Evolutionary conservation across 2,329 filamentous ascomycete genomes (phyloP).

Genomic region (Botrytis porri): DNA sequence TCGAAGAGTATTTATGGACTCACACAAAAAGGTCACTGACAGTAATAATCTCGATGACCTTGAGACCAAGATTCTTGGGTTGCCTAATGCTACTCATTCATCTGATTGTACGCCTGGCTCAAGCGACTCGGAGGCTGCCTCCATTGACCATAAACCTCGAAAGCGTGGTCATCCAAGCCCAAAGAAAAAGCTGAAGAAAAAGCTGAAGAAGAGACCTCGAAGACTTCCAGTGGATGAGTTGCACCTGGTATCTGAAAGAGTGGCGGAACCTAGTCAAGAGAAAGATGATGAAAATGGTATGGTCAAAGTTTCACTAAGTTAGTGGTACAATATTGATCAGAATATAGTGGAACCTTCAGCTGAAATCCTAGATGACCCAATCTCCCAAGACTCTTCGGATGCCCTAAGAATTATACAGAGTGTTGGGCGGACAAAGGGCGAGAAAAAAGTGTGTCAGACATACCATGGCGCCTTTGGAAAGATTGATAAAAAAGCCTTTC

Average conservation of each 20-base stretch:
- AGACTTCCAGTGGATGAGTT: constrained; percentile 29
- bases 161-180: background rate
- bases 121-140: background rate
- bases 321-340: background rate
- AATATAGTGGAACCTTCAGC: constrained; percentile 16
- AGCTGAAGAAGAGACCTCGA: constrained; percentile 20
- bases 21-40: background rate
- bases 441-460: background rate
- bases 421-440: background rate
- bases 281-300: constrained; percentile 7
- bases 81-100: background rate
- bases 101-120: background rate
- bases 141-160: background rate
- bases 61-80: background rate
- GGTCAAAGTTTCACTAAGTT: background rate
- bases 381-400: constrained; percentile 25
- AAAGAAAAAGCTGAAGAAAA: constrained; percentile 2
- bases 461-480: constrained; percentile 7
- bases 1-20: background rate
- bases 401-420: background rate
- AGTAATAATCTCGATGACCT: background rate
- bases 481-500: constrained; percentile 26
- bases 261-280: constrained; percentile 18
- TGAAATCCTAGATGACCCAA: constrained; percentile 31
- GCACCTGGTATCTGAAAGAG: constrained; percentile 22